Conservation (phyloP, 2,329 filamentous ascomycete species). For the Diplodia intermedia region DNA sequence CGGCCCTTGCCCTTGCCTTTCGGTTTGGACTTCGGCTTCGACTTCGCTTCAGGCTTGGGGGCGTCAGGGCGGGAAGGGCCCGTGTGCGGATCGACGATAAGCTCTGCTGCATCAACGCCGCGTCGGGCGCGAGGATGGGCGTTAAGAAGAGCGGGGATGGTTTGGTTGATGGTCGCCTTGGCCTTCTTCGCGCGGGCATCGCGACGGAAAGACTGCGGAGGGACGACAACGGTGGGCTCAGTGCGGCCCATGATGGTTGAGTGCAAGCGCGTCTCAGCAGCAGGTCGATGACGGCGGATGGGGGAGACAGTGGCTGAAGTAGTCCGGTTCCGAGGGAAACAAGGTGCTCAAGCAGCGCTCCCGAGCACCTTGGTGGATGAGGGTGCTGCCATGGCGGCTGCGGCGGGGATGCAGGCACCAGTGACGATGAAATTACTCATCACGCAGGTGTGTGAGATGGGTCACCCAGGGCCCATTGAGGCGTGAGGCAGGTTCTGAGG, state of each 20-base stretch:
- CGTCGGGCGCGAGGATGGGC: conserved; percentile 62
- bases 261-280: not conserved
- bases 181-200: conserved; percentile 60
- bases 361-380: conserved; percentile 22
- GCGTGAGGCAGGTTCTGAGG: not conserved
- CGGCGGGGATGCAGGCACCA: not conserved
- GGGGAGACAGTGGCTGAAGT: not conserved
- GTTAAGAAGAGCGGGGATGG: conserved; percentile 63
- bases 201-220: conserved; percentile 45
- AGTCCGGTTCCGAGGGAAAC: not conserved
- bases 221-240: conserved; percentile 48
- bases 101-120: conserved; percentile 61
- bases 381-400: conserved; percentile 14
- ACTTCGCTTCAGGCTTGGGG: conserved; percentile 11
- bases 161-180: conserved; percentile 64
- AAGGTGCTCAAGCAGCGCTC: conserved; percentile 11
- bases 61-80: conserved; percentile 5
- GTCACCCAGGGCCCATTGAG: not conserved
- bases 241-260: conserved; percentile 45
- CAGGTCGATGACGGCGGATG: not conserved
- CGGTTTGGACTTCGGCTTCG: conserved; percentile 39
- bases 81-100: conserved; percentile 52
- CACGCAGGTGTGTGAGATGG: not conserved
- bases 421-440: conserved; percentile 20
- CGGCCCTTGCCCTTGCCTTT: conserved; percentile 34